phyloP scores from a whole-genome alignment of 73 alveolate species.

The Paramecium tetraurelia region DNA sequence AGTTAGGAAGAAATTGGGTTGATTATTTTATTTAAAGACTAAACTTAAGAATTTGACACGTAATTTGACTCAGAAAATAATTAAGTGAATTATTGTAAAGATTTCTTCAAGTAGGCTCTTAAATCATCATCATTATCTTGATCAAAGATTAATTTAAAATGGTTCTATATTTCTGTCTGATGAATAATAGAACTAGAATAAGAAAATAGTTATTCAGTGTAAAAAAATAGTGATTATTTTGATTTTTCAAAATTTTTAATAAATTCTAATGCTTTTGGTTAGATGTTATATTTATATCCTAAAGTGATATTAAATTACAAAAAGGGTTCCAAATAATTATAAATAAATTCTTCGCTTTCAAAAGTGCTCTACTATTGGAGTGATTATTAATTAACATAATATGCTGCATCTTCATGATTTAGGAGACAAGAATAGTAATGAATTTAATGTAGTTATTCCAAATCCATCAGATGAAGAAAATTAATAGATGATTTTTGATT shows the following conservation, averaged over 20 bases:
- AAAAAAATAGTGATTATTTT: not conserved
- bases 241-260: not conserved
- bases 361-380: not conserved
- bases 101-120: not conserved
- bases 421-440: not conserved
- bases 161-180: not conserved
- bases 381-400: not conserved
- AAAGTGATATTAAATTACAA: not conserved
- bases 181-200: not conserved
- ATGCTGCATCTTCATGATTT: not conserved
- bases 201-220: not conserved
- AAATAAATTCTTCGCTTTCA: not conserved
- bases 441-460: not conserved
- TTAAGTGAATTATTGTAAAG: not conserved
- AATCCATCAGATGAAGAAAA: not conserved
- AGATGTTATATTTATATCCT: not conserved
- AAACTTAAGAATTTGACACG: not conserved
- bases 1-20: not conserved
- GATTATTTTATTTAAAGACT: not conserved
- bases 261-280: not conserved
- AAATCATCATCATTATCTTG: slow-evolving; percentile 3
- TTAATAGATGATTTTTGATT: not conserved
- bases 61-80: not conserved
- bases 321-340: not conserved
- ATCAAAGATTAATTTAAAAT: not conserved